These are phyloP conservation scores for Neonectria coccinea DNA, from an alignment of 2,329 filamentous ascomycete genomes.

Conservation along the genomic window DNA sequence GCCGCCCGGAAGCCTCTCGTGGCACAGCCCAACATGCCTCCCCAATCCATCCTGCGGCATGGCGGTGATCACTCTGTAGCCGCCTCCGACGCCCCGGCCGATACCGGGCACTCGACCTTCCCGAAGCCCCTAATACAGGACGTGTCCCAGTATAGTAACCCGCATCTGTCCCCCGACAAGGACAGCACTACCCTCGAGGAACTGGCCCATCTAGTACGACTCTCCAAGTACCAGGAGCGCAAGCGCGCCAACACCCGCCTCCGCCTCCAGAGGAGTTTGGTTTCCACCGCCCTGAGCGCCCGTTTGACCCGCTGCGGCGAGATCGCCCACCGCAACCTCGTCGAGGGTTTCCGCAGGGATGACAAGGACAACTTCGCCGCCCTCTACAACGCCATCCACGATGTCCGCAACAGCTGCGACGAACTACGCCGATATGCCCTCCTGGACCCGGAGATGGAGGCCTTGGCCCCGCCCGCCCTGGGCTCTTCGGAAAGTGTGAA, in stretches of 20 bases:
- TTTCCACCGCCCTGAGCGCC: constrained; percentile 80
- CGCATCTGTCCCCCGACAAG: constrained; percentile 68
- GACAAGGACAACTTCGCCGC: constrained; percentile 82
- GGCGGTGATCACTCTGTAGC: constrained; percentile 44
- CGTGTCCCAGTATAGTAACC: constrained; percentile 73
- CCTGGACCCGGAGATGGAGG: constrained; percentile 78
- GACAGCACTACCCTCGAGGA: constrained; percentile 80
- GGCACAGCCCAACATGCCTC: constrained; percentile 55
- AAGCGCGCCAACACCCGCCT: constrained; percentile 79
- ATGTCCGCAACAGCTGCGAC: constrained; percentile 82
- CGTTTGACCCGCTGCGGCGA: constrained; percentile 81
- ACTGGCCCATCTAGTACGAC: constrained; percentile 80
- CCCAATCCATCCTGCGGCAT: constrained; percentile 47
- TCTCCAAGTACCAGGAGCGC: constrained; percentile 85
- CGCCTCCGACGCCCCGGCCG: constrained; percentile 51
- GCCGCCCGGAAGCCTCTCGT: constrained; percentile 62
- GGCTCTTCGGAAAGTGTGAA: constrained; percentile 63
- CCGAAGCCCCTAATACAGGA: constrained; percentile 72
- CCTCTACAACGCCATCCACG: constrained; percentile 81
- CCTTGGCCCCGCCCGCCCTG: constrained; percentile 57
- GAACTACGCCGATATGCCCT: constrained; percentile 77
- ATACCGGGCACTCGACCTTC: constrained; percentile 57
- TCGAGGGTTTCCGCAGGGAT: constrained; percentile 81
- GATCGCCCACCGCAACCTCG: constrained; percentile 78
- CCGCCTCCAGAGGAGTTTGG: constrained; percentile 78